phyloP scores from a whole-genome alignment of 306 rosid species.

The Lupinus albus region DNA sequence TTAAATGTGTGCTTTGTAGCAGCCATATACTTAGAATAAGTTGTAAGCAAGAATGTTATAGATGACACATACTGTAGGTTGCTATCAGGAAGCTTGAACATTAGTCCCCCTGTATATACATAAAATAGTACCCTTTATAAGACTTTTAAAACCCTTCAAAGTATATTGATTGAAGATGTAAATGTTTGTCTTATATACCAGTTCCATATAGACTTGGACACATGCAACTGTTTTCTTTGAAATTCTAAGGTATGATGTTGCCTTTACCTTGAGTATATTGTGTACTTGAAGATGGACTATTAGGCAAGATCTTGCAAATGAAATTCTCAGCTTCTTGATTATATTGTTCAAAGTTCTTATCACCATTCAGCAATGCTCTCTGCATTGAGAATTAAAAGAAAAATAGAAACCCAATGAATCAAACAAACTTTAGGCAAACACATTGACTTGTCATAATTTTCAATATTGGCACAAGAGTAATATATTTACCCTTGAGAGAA shows the following conservation, averaged over 20 bases:
- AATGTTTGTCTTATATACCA: background rate
- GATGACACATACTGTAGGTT: constrained; percentile 90
- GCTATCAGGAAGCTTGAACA: constrained; percentile 73
- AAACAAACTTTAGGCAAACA: constrained; percentile 19
- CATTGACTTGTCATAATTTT: constrained; percentile 12
- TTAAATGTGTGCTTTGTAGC: constrained; percentile 66
- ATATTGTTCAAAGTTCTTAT: constrained; percentile 63
- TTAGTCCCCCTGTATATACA: constrained; percentile 67
- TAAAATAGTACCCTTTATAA: constrained; percentile 1
- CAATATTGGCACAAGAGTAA: constrained; percentile 4
- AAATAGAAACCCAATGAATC: background rate
- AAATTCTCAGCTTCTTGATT: constrained; percentile 78
- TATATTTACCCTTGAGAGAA: constrained; percentile 76
- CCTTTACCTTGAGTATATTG: constrained; percentile 86
- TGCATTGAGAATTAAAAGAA: constrained; percentile 30
- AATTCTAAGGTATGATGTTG: background rate
- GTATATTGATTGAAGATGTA: background rate
- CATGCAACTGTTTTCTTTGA: background rate
- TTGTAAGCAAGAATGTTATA: constrained; percentile 76
- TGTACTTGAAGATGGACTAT: constrained; percentile 84
- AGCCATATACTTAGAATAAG: constrained; percentile 91
- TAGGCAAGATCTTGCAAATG: constrained; percentile 84
- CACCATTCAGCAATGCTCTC: constrained; percentile 65
- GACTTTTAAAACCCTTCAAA: background rate
- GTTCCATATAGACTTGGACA: background rate